Conservation (phyloP, 148 eudicot species). For the Rhododendron simsii region DNA sequence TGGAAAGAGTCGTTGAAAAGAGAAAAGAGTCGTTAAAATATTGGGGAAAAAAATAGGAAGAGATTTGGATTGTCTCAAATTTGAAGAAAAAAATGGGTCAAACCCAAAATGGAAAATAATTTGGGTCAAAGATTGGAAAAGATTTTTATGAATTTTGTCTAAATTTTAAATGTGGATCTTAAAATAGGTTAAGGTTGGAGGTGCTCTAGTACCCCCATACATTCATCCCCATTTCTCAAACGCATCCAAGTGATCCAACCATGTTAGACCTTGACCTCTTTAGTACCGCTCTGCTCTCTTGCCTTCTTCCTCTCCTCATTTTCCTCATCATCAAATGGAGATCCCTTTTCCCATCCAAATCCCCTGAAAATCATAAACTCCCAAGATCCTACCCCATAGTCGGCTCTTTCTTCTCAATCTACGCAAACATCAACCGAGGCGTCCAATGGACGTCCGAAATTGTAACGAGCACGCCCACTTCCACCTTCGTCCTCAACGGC, state of each 20-base stretch:
- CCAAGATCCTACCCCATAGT: constrained; percentile 28
- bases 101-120: no score
- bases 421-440: constrained; percentile 1
- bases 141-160: no score
- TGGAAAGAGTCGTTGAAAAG: no score
- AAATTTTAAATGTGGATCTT: no score
- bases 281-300: neutral
- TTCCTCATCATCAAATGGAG: constrained; percentile 9
- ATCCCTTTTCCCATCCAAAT: neutral
- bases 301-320: constrained; percentile 2
- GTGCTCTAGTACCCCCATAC: no score
- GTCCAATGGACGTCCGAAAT: constrained; percentile 26
- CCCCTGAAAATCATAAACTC: neutral
- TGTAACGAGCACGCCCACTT: neutral
- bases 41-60: no score
- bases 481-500: constrained; percentile 23
- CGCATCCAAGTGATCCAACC: neutral
- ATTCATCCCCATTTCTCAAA: neutral
- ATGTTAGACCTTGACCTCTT: neutral
- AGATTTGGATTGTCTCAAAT: no score
- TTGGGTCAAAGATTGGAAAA: no score
- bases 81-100: no score
- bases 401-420: constrained; percentile 17
- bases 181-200: no score
- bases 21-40: no score